Evolutionary conservation across 768 basidiomycete genomes (phyloP), one percentile per base, ranked within the genome.

Genomic region (Tricholoma flavovirens): DNA sequence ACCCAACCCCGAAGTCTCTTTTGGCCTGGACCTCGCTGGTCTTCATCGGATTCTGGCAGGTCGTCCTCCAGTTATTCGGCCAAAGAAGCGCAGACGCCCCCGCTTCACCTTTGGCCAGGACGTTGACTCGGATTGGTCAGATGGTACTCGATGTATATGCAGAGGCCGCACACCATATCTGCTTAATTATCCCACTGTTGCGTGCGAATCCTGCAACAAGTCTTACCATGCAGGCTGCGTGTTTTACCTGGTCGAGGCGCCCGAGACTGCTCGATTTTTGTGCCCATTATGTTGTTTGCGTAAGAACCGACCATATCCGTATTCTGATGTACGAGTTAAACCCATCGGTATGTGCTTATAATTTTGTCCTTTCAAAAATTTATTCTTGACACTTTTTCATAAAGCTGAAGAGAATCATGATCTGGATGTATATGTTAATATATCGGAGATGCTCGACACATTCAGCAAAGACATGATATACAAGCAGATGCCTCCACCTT

Each of bases 101-200:
- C 82, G 80, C 42, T 87, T 92, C 60, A 79, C 76, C 6, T 90
- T 92, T 62, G 86, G 87, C 14, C 88, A 88, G 64, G 90, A 92
- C 63, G 68, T 83, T 36, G 88, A 91, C 65, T 69, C 75, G 26
- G 86, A 90, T 62, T 89, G 87, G 82, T 60, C 69, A 5, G 90
- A 92, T 63, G 81, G 82, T 30, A 90, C 89, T 24, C 81, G 89
- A 24, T 92, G 90, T 70, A 87, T 92, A 56, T 92, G 90, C 67
- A 75, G 90, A 49, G 89, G 88, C 14, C 78, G 82, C 29, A 87
- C 82, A 3, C 64, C 70, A 7, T 86, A 84, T 67, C 69, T 86
- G 26, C 70, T 84, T 53, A 73, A 78, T 58, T 84, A 83, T 63
- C 83, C 83, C 3, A 77, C 77, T 21, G 82, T 91, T 11, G 77